These are phyloP conservation scores for Darksidea phi DNA, from an alignment of 495 filamentous ascomycete genomes.

Conservation along the genomic window DNA sequence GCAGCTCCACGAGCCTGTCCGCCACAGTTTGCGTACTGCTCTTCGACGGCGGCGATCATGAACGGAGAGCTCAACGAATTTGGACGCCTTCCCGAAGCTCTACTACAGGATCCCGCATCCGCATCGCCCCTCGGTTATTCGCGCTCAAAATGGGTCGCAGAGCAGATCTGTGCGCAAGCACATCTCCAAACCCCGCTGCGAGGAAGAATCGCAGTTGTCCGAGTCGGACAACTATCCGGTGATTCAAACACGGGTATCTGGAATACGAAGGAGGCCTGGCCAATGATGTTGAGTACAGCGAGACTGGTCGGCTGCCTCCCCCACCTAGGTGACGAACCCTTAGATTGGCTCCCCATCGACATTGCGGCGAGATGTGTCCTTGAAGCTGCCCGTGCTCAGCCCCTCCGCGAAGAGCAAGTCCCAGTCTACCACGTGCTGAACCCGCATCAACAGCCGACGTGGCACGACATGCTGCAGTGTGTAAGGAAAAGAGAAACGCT, in stretches of 20 bases:
- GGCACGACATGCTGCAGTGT: conserved; percentile 51
- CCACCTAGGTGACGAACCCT: conserved; percentile 47
- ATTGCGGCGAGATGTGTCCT: conserved; percentile 52
- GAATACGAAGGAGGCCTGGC: conserved; percentile 65
- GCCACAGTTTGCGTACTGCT: conserved; percentile 58
- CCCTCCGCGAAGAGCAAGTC: background rate
- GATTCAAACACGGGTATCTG: conserved; percentile 57
- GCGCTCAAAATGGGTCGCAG: conserved; percentile 63
- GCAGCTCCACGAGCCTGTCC: conserved; percentile 19
- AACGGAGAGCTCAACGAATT: conserved; percentile 7
- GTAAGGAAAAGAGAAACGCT: conserved; percentile 41
- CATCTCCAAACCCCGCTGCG: conserved; percentile 31
- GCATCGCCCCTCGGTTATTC: conserved; percentile 60
- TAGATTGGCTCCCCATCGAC: conserved; percentile 61
- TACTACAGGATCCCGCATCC: conserved; percentile 49
- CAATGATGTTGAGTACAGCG: conserved; percentile 56
- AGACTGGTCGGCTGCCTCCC: conserved; percentile 53
- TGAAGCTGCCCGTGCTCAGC: conserved; percentile 42
- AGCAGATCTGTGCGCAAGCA: conserved; percentile 50
- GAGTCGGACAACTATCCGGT: conserved; percentile 61
- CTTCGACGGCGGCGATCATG: conserved; percentile 53
- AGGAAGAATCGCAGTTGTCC: conserved; percentile 45
- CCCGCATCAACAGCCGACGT: conserved; percentile 43
- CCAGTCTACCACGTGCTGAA: conserved; percentile 55
- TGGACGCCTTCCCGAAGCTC: conserved; percentile 47